Percentiles rank a stretch among this genome's conserved stretches.
Evolutionary conservation across 495 filamentous ascomycete genomes (phyloP).

Genomic region (Aspergillus kassunensis): DNA sequence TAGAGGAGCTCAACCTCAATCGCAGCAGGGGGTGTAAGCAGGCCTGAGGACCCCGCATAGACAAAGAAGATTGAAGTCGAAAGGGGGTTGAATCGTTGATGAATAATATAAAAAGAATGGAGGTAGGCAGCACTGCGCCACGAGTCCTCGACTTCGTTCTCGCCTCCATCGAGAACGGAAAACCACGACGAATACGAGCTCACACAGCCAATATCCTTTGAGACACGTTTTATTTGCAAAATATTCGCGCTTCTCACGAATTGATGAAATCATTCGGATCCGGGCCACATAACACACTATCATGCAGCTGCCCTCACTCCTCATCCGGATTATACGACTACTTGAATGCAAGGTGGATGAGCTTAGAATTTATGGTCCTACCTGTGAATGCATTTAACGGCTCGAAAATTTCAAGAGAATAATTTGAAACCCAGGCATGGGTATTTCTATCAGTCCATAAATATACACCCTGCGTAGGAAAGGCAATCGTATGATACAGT

Average conservation of each 20-base stretch:
- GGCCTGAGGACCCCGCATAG: not conserved
- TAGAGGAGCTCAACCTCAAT: slow-evolving; percentile 13
- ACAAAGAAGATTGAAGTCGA: not conserved
- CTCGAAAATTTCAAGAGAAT: too few species aligned
- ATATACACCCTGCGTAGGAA: slow-evolving; percentile 19
- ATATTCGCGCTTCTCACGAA: too few species aligned
- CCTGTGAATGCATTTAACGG: too few species aligned
- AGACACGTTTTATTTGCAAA: too few species aligned
- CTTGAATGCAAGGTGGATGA: too few species aligned
- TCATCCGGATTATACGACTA: too few species aligned
- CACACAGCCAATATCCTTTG: too few species aligned
- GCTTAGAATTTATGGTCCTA: too few species aligned
- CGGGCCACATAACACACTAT: too few species aligned
- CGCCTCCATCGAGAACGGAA: not conserved
- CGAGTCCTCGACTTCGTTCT: too few species aligned
- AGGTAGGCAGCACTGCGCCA: slow-evolving; percentile 10
- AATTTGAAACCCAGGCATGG: not conserved
- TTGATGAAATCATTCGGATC: too few species aligned
- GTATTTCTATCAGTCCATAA: slow-evolving; percentile 10
- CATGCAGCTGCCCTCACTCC: too few species aligned
- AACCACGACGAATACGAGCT: not conserved
- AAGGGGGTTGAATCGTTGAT: not conserved
- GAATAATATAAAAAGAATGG: not conserved
- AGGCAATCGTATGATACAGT: slow-evolving; percentile 24
- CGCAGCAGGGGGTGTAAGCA: not conserved